phyloP scores from a whole-genome alignment of 257 asterid species.

The Gentiana macrophylla region DNA sequence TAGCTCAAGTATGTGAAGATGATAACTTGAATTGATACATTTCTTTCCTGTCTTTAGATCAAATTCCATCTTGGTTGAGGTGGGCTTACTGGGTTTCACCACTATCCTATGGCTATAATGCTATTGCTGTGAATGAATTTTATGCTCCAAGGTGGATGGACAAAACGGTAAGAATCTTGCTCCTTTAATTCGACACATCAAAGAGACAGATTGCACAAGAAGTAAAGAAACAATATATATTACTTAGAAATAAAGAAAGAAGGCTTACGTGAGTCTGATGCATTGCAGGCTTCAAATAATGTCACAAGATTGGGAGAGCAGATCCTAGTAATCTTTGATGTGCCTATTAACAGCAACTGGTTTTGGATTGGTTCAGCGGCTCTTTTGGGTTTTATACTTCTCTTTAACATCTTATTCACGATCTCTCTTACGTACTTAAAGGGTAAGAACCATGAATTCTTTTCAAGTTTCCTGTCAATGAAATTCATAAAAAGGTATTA shows the following conservation, averaged over 20 bases:
- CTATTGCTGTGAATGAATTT: constrained; percentile 48
- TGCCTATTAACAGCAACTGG: constrained; percentile 40
- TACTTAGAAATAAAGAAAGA: background rate
- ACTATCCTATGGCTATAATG: constrained; percentile 40
- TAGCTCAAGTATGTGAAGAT: background rate
- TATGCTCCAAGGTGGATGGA: constrained; percentile 54
- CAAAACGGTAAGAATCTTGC: constrained; percentile 16
- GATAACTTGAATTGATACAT: background rate
- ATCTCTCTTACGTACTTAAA: constrained; percentile 43
- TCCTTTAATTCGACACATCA: too few relatives aligned
- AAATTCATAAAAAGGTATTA: constrained; percentile 1
- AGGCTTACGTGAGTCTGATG: background rate
- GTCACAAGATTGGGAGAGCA: constrained; percentile 30
- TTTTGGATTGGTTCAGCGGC: constrained; percentile 58
- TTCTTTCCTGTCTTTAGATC: constrained; percentile 19
- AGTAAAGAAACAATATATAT: background rate
- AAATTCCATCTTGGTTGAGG: constrained; percentile 59
- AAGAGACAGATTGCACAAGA: background rate
- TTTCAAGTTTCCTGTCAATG: background rate
- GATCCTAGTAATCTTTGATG: constrained; percentile 30
- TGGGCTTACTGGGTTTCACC: constrained; percentile 73
- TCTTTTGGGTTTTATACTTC: constrained; percentile 35
- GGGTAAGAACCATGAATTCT: constrained; percentile 29
- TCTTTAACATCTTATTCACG: constrained; percentile 45
- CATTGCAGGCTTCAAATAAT: constrained; percentile 27